These are phyloP conservation scores for Cystobasidiaceae sp. DNA, from an alignment of 1,284 basidiomycete genomes.

Conservation along the genomic window DNA sequence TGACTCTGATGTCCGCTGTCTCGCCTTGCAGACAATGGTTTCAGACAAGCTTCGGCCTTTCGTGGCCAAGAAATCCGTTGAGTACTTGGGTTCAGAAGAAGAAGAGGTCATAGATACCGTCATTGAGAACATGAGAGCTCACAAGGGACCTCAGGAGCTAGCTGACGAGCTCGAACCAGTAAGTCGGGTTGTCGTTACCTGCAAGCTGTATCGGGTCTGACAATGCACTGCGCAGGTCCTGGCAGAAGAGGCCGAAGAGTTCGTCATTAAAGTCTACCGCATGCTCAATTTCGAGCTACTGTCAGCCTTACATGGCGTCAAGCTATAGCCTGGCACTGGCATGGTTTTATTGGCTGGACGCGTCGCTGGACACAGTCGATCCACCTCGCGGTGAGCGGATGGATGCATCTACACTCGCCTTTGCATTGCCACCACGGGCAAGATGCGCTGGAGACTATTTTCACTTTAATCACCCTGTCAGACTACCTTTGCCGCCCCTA, in stretches of 20 bases:
- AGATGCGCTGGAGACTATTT: neutral
- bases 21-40: slow-evolving; percentile 38
- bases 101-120: slow-evolving; percentile 44
- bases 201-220: too few relatives aligned
- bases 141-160: slow-evolving; percentile 41
- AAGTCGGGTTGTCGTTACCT: slow-evolving; percentile 2
- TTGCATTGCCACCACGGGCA: neutral
- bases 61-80: slow-evolving; percentile 41
- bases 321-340: too few relatives aligned
- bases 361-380: neutral
- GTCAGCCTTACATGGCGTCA: slow-evolving; percentile 22
- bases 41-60: slow-evolving; percentile 40
- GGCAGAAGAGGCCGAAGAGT: slow-evolving; percentile 41
- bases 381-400: neutral
- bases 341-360: neutral
- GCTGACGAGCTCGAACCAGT: slow-evolving; percentile 46
- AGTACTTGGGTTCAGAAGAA: slow-evolving; percentile 44
- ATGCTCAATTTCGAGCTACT: slow-evolving; percentile 33
- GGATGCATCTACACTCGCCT: neutral
- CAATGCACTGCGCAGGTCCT: slow-evolving; percentile 35
- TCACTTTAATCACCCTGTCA: too few relatives aligned
- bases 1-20: neutral
- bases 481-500: too few relatives aligned
- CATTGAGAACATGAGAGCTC: slow-evolving; percentile 41
- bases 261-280: slow-evolving; percentile 39